Base-by-base conservation (phyloP, 305 asterid species). In the Solanum hybrid region DNA sequence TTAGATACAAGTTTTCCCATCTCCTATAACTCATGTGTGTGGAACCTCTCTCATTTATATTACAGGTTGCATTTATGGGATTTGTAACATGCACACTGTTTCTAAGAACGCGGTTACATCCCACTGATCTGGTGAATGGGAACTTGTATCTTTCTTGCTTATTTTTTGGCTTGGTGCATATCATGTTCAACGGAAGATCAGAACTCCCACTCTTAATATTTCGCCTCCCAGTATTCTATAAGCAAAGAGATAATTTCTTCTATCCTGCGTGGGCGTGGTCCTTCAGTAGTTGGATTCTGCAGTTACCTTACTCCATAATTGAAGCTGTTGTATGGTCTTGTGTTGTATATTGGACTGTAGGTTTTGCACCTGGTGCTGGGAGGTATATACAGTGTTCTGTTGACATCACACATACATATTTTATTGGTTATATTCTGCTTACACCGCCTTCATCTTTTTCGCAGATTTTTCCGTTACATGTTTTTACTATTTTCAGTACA, bases 201-300 rank as follows among this genome's bases (percentile, higher is more conserved):
- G 99, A 97, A 93, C 94, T 97, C 77, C 96, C 98, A 17, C 92
- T 96, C 27, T 93, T 95, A 97, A 95, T 97, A 89, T 95, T 94
- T 82, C 95, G 98, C 86, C 97, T 97, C 83, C 99, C 99, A 14
- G 98, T 97, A 34, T 97, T 97, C 89, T 97, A 95, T 94, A 97
- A 96, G 93, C 98, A 97, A 90, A 91, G 99, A 78, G 99, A 97
- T 93, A 97, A 96, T 92, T 94, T 92, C 91, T 97, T 97, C 91
- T 93, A 97, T 93, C 99, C 99, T 85, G 97, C 95, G 32, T 96
- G 99, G 99, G 93, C 98, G 6, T 97, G 98, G 98, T 92, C 98
- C 89, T 15, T 96, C 86, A 91, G 97, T 31, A 95, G 98, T 89
- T 95, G 94, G 93, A 90, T 97, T 90, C 94, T 95, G 82, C 98